These are phyloP conservation scores for Camellia sinensis DNA, from an alignment of 148 eudicot species.

Conservation along the genomic window DNA sequence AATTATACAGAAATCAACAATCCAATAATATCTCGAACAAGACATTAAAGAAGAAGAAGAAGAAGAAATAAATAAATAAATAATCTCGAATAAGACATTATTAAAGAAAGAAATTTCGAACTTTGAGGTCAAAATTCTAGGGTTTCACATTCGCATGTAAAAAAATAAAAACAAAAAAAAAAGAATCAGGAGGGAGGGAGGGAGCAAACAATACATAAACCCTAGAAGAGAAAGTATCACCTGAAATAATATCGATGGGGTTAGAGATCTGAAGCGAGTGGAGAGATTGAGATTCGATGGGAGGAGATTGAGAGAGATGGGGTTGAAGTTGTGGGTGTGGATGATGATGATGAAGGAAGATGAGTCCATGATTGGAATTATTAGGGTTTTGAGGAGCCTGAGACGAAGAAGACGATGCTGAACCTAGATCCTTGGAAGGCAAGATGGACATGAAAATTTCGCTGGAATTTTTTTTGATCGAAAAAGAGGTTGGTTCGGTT, in stretches of 20 bases:
- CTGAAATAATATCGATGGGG: constrained; percentile 30
- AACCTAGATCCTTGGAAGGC: constrained; percentile 64
- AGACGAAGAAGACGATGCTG: constrained; percentile 51
- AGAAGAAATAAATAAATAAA: no score
- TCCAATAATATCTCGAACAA: not conserved
- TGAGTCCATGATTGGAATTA: constrained; percentile 50
- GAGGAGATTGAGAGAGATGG: constrained; percentile 17
- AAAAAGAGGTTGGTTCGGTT: not conserved
- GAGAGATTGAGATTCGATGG: constrained; percentile 11
- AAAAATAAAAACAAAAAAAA: no score
- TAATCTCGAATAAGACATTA: not conserved
- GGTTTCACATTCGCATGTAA: constrained; percentile 1
- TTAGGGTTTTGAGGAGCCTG: constrained; percentile 46
- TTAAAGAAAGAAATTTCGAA: not conserved
- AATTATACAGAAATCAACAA: not conserved
- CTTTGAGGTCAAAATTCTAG: not conserved
- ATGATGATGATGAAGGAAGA: constrained; percentile 15
- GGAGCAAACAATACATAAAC: not conserved
- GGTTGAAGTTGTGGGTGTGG: not conserved
- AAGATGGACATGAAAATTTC: constrained; percentile 94
- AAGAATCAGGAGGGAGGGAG: no score
- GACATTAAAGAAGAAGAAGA: not conserved
- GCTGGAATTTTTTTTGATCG: not conserved
- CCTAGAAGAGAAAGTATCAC: constrained; percentile 6
- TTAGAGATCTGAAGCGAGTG: constrained; percentile 36